Evolutionary conservation across 495 filamentous ascomycete genomes (phyloP).

Genomic region (Podospora pseudopauciseta): DNA sequence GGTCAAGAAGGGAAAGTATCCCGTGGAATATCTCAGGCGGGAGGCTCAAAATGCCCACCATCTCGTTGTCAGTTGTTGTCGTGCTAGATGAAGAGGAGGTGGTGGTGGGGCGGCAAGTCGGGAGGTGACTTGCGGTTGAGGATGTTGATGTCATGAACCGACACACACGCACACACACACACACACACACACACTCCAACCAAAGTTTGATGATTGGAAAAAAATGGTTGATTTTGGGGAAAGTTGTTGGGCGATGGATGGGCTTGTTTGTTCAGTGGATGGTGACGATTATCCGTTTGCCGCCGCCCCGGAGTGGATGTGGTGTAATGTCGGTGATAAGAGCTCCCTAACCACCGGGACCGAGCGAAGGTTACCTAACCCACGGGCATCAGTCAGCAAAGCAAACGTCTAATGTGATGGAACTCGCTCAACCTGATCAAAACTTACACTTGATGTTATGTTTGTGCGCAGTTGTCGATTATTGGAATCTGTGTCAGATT

Average conservation of each 20-base stretch:
- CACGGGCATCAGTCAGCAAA: not conserved
- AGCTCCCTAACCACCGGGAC: no score
- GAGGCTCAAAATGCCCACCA: conserved; percentile 32
- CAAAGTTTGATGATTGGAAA: no score
- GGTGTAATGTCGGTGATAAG: not conserved
- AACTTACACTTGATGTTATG: no score
- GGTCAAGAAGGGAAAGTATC: conserved; percentile 53
- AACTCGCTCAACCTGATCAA: not conserved
- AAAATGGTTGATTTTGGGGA: no score
- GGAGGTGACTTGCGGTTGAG: not conserved
- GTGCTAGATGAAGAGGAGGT: not conserved
- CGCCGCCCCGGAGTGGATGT: no score
- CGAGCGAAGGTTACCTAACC: not conserved
- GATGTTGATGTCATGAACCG: not conserved
- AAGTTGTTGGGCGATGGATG: no score
- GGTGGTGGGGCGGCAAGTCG: no score
- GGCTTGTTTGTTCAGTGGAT: not conserved
- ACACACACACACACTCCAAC: no score
- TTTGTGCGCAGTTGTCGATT: no score
- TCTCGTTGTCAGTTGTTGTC: not conserved
- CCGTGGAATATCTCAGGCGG: conserved; percentile 57
- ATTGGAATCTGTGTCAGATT: no score
- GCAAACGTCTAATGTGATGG: no score
- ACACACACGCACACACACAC: not conserved
- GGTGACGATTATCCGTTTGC: not conserved